A percentile compares a stretch with the other conserved stretches of the same genome.
Evolutionary conservation across 2,329 filamentous ascomycete genomes (phyloP).

Genomic region (Alternaria conjuncta): DNA sequence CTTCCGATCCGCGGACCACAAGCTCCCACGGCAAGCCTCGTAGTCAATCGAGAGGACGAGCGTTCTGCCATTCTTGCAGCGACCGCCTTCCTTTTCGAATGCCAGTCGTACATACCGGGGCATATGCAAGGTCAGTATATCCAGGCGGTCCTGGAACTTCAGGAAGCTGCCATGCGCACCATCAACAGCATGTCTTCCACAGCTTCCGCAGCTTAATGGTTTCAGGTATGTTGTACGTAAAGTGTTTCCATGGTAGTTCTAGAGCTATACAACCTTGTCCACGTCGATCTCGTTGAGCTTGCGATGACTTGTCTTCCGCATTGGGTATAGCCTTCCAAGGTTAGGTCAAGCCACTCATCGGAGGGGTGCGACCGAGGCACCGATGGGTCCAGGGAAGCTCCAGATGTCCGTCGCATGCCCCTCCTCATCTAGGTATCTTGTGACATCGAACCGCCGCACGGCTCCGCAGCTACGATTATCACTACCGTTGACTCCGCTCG

Average conservation of each 20-base stretch:
- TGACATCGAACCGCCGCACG: too few species aligned
- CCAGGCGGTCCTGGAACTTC: not conserved
- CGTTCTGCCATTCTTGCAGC: not conserved
- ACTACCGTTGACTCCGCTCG: not conserved
- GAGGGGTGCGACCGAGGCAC: too few species aligned
- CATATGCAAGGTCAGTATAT: not conserved
- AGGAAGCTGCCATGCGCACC: not conserved
- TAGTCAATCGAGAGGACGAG: not conserved
- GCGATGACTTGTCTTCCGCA: too few species aligned
- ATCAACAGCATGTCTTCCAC: not conserved
- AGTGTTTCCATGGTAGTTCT: too few species aligned
- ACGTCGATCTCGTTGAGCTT: too few species aligned
- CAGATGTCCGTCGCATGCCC: too few species aligned
- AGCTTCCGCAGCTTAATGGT: not conserved
- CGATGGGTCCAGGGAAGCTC: too few species aligned
- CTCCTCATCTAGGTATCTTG: too few species aligned
- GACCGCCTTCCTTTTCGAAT: not conserved
- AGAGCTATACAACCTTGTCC: too few species aligned
- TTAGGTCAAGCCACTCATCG: too few species aligned
- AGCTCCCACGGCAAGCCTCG: not conserved
- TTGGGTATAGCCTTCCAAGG: too few species aligned
- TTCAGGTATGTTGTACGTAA: not conserved
- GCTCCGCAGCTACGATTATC: not conserved
- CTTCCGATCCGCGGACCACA: not conserved
- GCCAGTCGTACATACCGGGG: not conserved